Evolutionary conservation across 140 eudicot species (phyloP), one percentile per base, ranked within the genome.

Genomic region (Ambrosia hybrid): DNA sequence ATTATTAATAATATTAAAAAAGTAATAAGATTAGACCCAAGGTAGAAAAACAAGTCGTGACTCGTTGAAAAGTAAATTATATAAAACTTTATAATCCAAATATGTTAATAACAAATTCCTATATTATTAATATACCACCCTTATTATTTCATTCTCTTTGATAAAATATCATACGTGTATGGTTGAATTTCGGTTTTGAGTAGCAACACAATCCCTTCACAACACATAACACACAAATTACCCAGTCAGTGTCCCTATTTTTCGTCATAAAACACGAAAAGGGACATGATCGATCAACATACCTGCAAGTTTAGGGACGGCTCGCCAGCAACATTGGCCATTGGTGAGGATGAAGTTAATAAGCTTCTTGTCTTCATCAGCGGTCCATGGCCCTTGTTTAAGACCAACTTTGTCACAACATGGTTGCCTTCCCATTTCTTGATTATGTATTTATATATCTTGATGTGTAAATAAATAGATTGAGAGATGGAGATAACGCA

Each of bases 251-350:
- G 46, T 38, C 10, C 30, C 52, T 59, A 43, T 63, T 59, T 72
- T 21, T 9, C 66, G 57, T 17, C 2, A 1, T 14, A 12, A 52
- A 67, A 51, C 68, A 17, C 5, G 62, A 71, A 64, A 55, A 53
- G 67, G 16, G 67, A 49, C 4, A 1, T 3, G 60, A 56, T 3
- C 12, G 1, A 3, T 43, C 9, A 43, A 65, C 48, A 43, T 72
- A 87, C 97, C 97, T 72, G 97, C 97, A 61, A 87, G 95, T 70
- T 90, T 87, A 62, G 97, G 97, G 74, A 90, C 73, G 72, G 92
- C 86, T 74, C 97, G 80, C 97, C 97, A 90, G 70, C 95, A 88
- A 69, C 97, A 85, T 85, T 88, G 95, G 81, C 97, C 97, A 80
- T 90, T 83, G 71, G 84, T 79, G 77, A 85, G 89, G 56, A 90